These are phyloP conservation scores for Acidomyces sp. DNA, from an alignment of 495 filamentous ascomycete species.

Conservation along the genomic window DNA sequence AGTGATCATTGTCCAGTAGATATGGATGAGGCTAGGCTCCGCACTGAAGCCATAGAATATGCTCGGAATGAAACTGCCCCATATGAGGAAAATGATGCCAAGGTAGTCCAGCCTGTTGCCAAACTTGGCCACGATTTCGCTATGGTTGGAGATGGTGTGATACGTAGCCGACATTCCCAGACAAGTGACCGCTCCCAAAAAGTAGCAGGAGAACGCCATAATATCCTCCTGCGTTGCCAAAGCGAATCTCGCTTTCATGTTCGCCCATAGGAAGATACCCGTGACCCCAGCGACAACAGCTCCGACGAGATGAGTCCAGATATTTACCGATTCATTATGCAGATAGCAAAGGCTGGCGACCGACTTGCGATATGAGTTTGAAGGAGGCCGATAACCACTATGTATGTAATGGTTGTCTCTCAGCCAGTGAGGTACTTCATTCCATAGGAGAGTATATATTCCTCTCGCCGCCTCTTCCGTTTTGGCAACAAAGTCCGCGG, in stretches of 20 bases:
- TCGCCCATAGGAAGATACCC: conserved; percentile 33
- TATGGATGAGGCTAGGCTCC: conserved; percentile 42
- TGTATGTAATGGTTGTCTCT: conserved; percentile 67
- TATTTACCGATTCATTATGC: conserved; percentile 96
- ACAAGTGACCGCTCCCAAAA: conserved; percentile 59
- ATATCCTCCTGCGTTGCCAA: conserved; percentile 52
- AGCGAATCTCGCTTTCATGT: conserved; percentile 52
- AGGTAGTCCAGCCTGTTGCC: conserved; percentile 77
- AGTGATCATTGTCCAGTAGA: conserved; percentile 72
- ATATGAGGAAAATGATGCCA: conserved; percentile 79
- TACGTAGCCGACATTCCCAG: conserved; percentile 77
- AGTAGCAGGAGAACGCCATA: conserved; percentile 63
- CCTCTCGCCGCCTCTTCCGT: conserved; percentile 5
- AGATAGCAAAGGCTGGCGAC: conserved; percentile 54
- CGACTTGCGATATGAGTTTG: conserved; percentile 49
- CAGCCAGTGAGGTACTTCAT: conserved; percentile 56
- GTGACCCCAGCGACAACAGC: conserved; percentile 36
- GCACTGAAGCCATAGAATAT: conserved; percentile 81
- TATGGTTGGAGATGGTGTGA: conserved; percentile 59
- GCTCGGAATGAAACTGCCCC: conserved; percentile 74
- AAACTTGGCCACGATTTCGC: conserved; percentile 40
- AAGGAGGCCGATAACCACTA: conserved; percentile 57
- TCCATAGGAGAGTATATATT: conserved; percentile 38
- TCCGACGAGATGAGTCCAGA: conserved; percentile 74
- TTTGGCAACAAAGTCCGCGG: background rate